These are phyloP conservation scores for Pyrenophora seminiperda DNA, from an alignment of 2,329 filamentous ascomycete species.

Conservation along the genomic window DNA sequence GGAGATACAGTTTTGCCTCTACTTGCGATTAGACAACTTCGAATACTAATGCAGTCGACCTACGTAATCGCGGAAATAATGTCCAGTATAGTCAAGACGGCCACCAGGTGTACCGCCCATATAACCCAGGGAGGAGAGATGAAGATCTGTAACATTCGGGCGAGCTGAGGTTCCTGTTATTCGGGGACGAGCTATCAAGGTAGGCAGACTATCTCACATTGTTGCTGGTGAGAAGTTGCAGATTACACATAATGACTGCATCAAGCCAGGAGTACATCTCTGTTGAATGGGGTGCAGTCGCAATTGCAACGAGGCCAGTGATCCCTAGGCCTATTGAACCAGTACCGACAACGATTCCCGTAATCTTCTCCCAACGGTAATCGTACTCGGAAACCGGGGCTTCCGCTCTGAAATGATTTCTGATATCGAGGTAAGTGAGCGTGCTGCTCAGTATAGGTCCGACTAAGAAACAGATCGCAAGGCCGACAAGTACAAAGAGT, in stretches of 20 bases:
- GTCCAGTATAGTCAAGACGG: conserved; percentile 5
- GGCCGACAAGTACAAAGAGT: conserved; percentile 7
- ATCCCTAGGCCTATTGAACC: conserved; percentile 1
- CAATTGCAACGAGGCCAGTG: conserved; percentile 5
- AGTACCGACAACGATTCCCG: not conserved
- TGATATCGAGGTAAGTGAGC: conserved; percentile 11
- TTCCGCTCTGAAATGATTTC: not conserved
- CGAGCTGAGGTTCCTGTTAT: conserved; percentile 8
- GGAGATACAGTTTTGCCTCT: conserved; percentile 1
- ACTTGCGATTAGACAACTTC: conserved; percentile 1
- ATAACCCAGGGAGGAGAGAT: conserved; percentile 8
- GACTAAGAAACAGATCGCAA: conserved; percentile 7
- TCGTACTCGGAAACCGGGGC: not conserved
- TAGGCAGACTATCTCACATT: conserved; percentile 5
- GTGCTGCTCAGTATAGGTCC: conserved; percentile 5
- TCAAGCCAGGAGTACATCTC: conserved; percentile 10
- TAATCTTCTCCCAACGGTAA: conserved; percentile 6
- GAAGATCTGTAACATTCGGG: conserved; percentile 1
- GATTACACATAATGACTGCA: conserved; percentile 12
- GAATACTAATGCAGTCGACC: not conserved
- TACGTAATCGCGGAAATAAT: conserved; percentile 6
- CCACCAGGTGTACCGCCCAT: conserved; percentile 5
- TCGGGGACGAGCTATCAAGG: not conserved
- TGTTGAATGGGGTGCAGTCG: conserved; percentile 5
- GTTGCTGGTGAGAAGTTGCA: conserved; percentile 7